Evolutionary conservation across 2,329 filamentous ascomycete species (phyloP).

Genomic region (Aspergillus proliferans): DNA sequence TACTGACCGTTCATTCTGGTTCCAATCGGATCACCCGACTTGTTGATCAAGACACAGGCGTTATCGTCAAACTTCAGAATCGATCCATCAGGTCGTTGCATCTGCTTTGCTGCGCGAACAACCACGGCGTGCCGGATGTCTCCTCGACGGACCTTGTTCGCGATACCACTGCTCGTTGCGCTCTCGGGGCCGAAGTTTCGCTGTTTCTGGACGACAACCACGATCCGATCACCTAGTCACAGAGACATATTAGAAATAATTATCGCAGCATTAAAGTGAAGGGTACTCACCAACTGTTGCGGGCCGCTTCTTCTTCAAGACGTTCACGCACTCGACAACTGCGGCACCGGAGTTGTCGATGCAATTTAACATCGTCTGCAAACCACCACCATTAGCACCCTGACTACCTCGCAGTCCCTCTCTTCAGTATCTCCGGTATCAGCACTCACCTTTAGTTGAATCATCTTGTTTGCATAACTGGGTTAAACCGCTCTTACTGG

Average conservation of each 20-base stretch:
- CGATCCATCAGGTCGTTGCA: constrained; percentile 79
- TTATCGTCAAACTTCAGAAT: constrained; percentile 95
- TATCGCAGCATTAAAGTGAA: neutral
- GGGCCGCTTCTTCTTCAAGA: constrained; percentile 78
- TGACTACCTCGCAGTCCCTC: too few species aligned
- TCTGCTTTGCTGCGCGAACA: constrained; percentile 83
- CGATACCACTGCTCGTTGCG: constrained; percentile 65
- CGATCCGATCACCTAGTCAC: constrained; percentile 78
- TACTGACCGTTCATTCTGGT: constrained; percentile 72
- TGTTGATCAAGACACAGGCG: constrained; percentile 94
- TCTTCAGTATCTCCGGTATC: neutral
- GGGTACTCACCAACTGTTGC: constrained; percentile 72
- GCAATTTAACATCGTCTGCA: constrained; percentile 91
- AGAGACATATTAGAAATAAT: constrained; percentile 1
- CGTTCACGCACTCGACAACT: constrained; percentile 90
- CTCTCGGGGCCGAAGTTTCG: constrained; percentile 67
- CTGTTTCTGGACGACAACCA: constrained; percentile 96
- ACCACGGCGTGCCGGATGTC: constrained; percentile 95
- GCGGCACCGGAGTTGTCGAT: constrained; percentile 99
- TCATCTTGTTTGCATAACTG: constrained; percentile 60
- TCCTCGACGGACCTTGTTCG: constrained; percentile 91
- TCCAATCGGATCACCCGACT: constrained; percentile 90
- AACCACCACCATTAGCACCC: constrained; percentile 5
- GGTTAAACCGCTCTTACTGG: constrained; percentile 1
- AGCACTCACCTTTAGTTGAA: constrained; percentile 68